Conservation (phyloP, 345 rosid species). For the Raphanus sativus region DNA sequence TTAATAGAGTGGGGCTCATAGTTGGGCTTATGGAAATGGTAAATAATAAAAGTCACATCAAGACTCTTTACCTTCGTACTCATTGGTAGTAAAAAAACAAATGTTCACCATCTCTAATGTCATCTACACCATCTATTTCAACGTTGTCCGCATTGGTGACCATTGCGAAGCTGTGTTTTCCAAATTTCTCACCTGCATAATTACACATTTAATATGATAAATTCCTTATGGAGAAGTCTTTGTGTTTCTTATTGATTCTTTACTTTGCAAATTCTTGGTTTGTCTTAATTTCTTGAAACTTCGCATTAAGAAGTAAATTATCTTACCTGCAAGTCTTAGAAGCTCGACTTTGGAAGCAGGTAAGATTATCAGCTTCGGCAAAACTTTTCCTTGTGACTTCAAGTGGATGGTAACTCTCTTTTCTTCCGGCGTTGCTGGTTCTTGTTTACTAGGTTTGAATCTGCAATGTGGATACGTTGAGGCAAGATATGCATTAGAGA, state of each 20-base stretch:
- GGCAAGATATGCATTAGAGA: constrained; percentile 5
- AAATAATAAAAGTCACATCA: constrained; percentile 9
- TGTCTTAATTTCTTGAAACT: neutral
- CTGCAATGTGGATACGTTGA: constrained; percentile 27
- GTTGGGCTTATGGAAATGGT: neutral
- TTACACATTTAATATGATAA: neutral
- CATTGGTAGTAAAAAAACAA: constrained; percentile 55
- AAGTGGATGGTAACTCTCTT: constrained; percentile 77
- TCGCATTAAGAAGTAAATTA: constrained; percentile 1
- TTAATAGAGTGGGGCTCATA: too few relatives aligned
- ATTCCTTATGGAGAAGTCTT: neutral
- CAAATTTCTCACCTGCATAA: constrained; percentile 74
- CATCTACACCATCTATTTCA: constrained; percentile 73
- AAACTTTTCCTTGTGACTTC: constrained; percentile 41
- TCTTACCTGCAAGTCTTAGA: constrained; percentile 78
- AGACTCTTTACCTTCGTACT: neutral
- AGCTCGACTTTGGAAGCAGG: constrained; percentile 76
- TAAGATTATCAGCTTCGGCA: constrained; percentile 64
- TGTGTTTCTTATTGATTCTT: neutral
- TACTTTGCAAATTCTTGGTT: too few relatives aligned
- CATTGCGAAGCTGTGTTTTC: constrained; percentile 47
- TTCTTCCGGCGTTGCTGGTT: constrained; percentile 27
- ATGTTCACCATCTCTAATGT: constrained; percentile 91
- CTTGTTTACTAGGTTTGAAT: constrained; percentile 15
- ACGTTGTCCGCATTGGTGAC: constrained; percentile 66